phyloP scores from a whole-genome alignment of 2,329 filamentous ascomycete species.

The Neophaeococcomyces aloes region DNA sequence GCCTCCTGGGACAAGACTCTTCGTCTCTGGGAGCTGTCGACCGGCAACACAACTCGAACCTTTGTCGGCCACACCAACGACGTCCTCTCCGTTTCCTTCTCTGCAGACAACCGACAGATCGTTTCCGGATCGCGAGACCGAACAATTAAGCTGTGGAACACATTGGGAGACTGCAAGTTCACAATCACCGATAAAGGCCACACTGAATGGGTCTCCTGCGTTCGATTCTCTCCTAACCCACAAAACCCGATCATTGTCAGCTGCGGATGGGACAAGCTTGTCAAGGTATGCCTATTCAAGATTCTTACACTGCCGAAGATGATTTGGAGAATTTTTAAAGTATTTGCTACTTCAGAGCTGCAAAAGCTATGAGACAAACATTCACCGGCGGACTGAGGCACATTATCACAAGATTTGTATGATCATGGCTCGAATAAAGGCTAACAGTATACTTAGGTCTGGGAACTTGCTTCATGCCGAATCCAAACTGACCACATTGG shows the following conservation, averaged over 20 bases:
- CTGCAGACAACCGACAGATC: conserved; percentile 99
- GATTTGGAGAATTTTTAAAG: conserved; percentile 68
- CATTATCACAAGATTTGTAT: conserved; percentile 13
- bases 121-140: conserved; percentile 97
- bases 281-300: conserved; percentile 68
- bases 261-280: conserved; percentile 98
- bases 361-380: conserved; percentile 90
- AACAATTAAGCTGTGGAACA: conserved; percentile 99
- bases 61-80: conserved; percentile 99
- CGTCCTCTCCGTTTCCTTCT: conserved; percentile 99
- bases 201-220: conserved; percentile 99
- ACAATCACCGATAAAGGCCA: conserved; percentile 99
- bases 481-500: conserved; percentile 99
- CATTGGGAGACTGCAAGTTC: conserved; percentile 99
- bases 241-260: conserved; percentile 99
- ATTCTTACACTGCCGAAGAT: conserved; percentile 55
- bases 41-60: conserved; percentile 90
- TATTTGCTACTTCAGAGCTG: conserved; percentile 99
- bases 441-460: conserved; percentile 55
- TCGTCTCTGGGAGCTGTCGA: conserved; percentile 97
- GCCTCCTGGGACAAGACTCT: conserved; percentile 99
- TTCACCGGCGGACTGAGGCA: conserved; percentile 77
- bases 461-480: conserved; percentile 98
- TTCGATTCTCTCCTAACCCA: conserved; percentile 98
- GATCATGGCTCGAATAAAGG: conserved; percentile 29